A percentile compares a stretch with the other conserved stretches of the same genome.
Evolutionary conservation across 1,139 yeast species (phyloP).

Genomic region (Zygosaccharomyces sapae): DNA sequence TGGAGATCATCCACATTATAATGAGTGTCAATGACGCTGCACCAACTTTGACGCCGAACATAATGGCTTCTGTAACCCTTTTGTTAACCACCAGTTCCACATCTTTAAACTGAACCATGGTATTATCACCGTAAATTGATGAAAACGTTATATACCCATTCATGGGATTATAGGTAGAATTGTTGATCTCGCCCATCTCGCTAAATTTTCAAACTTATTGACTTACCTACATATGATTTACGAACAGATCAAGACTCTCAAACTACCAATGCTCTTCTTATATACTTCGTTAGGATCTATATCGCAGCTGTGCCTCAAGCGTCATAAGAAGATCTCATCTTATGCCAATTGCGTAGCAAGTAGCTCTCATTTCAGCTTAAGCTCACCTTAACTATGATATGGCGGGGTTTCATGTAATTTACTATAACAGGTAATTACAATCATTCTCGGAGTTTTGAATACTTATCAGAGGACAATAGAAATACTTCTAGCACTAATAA

Average conservation of each 20-base stretch:
- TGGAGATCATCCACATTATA: slow-evolving; percentile 43
- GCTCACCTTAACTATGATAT: neutral
- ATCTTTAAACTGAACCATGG: slow-evolving; percentile 37
- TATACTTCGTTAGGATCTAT: neutral
- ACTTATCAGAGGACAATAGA: neutral
- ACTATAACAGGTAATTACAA: slow-evolving; percentile 2
- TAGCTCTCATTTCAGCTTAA: neutral
- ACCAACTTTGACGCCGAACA: slow-evolving; percentile 44
- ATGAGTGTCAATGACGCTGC: slow-evolving; percentile 42
- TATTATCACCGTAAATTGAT: slow-evolving; percentile 32
- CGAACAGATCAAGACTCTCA: neutral
- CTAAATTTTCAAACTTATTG: neutral
- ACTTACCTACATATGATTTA: neutral
- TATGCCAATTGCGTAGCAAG: neutral
- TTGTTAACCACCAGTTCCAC: slow-evolving; percentile 37
- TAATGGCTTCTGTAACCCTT: slow-evolving; percentile 37
- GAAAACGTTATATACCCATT: slow-evolving; percentile 27
- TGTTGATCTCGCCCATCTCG: slow-evolving; percentile 6
- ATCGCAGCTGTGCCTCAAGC: neutral
- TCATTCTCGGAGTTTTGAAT: slow-evolving; percentile 1
- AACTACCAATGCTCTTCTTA: neutral
- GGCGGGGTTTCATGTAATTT: slow-evolving; percentile 1
- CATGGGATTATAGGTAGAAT: slow-evolving; percentile 29
- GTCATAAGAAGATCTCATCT: neutral
- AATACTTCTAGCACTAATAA: neutral